Percentiles rank a stretch among this genome's conserved stretches.
phyloP scores from a whole-genome alignment of 2,329 filamentous ascomycete genomes.

The Trichoderma arundinaceum region DNA sequence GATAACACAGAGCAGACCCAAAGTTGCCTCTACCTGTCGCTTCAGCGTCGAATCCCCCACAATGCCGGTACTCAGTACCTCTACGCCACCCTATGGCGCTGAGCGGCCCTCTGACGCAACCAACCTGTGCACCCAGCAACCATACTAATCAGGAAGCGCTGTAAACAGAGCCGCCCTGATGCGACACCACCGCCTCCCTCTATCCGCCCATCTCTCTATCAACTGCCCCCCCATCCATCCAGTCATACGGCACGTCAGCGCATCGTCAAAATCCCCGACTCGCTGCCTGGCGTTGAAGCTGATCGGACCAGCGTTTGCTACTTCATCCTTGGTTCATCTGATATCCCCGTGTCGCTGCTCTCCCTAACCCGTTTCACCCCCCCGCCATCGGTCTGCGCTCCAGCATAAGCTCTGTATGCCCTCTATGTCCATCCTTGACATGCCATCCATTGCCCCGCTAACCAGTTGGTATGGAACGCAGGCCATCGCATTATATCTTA shows the following conservation, averaged over 20 bases:
- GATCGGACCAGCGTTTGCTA: background rate
- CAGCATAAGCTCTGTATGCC: slow-evolving; percentile 1
- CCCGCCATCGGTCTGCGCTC: background rate
- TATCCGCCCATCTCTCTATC: background rate
- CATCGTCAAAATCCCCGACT: slow-evolving; percentile 17
- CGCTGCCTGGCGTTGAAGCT: slow-evolving; percentile 1
- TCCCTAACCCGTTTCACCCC: background rate
- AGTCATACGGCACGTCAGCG: background rate
- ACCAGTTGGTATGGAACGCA: slow-evolving; percentile 31
- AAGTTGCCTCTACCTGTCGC: background rate
- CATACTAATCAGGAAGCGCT: slow-evolving; percentile 41
- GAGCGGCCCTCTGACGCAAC: slow-evolving; percentile 30
- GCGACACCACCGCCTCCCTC: slow-evolving; percentile 27
- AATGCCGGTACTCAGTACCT: slow-evolving; percentile 13
- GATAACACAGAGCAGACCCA: background rate
- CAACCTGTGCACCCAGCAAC: slow-evolving; percentile 37
- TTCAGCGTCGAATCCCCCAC: background rate
- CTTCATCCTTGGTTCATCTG: slow-evolving; percentile 14
- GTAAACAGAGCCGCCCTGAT: slow-evolving; percentile 39
- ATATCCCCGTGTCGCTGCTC: background rate
- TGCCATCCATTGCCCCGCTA: slow-evolving; percentile 32
- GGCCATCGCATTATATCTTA: slow-evolving; percentile 14
- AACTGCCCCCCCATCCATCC: background rate
- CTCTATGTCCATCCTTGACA: slow-evolving; percentile 8
- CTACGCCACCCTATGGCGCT: background rate